phyloP scores from a whole-genome alignment of 2,329 filamentous ascomycete genomes.

The Claviceps digitariae region DNA sequence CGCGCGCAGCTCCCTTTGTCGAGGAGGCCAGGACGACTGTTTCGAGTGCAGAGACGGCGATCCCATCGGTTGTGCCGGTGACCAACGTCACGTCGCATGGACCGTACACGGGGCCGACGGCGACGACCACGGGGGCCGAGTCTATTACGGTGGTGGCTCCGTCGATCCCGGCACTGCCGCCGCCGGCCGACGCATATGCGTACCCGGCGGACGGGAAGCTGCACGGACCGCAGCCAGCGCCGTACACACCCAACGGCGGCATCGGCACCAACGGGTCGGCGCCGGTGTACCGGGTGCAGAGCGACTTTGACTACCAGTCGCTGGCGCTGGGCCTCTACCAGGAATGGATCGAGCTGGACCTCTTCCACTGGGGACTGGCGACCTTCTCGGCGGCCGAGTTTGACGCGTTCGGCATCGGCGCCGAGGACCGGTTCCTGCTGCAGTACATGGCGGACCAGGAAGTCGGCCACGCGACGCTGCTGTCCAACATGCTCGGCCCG shows the following conservation, averaged over 20 bases:
- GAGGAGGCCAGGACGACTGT: neutral
- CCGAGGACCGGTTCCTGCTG: constrained; percentile 57
- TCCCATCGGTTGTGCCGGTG: constrained; percentile 17
- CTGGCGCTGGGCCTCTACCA: constrained; percentile 63
- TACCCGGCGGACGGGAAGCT: constrained; percentile 62
- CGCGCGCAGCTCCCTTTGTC: neutral
- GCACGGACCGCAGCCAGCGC: constrained; percentile 53
- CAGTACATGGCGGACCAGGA: constrained; percentile 69
- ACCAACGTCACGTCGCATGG: constrained; percentile 55
- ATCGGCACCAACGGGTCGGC: constrained; percentile 64
- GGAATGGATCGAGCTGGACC: constrained; percentile 74
- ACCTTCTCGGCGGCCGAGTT: constrained; percentile 59
- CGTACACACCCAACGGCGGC: constrained; percentile 60
- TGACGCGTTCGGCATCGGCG: constrained; percentile 49
- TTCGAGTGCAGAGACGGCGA: neutral
- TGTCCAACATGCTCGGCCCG: constrained; percentile 64
- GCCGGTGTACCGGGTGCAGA: constrained; percentile 64
- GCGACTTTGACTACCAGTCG: constrained; percentile 74
- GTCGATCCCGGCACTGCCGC: constrained; percentile 42
- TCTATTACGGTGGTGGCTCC: constrained; percentile 42
- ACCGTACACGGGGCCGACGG: constrained; percentile 48
- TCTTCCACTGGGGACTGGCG: constrained; percentile 64
- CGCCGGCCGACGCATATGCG: constrained; percentile 47
- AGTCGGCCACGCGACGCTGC: constrained; percentile 60
- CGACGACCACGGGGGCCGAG: constrained; percentile 56